Conservation (phyloP, 495 filamentous ascomycete genomes). For the Thermothielavioides terrestris region DNA sequence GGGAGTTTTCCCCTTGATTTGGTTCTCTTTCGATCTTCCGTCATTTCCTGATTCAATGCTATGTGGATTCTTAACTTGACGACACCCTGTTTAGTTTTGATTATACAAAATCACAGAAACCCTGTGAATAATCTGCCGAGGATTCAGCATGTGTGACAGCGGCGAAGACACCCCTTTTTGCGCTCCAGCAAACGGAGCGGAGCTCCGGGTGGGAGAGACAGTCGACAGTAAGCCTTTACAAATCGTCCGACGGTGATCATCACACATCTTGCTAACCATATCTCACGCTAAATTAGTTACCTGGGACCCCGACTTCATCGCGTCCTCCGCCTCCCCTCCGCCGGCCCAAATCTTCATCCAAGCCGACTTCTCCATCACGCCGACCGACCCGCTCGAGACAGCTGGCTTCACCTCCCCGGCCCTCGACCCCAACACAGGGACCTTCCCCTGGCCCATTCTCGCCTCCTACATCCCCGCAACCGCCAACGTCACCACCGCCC, state of each 20-base stretch:
- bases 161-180: conserved; percentile 9
- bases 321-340: not conserved
- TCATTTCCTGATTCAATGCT: no score
- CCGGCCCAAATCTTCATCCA: conserved; percentile 11
- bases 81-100: no score
- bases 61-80: no score
- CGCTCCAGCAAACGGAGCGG: conserved; percentile 2
- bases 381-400: not conserved
- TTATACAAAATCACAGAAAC: no score
- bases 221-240: conserved; percentile 6
- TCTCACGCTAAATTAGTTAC: no score
- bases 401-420: conserved; percentile 15
- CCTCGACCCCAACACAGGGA: conserved; percentile 10
- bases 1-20: no score
- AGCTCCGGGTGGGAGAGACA: conserved; percentile 6
- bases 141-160: conserved; percentile 9
- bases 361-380: conserved; percentile 13
- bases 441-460: conserved; percentile 14
- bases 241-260: no score
- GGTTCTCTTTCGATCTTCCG: no score
- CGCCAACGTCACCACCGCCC: not conserved
- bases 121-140: no score
- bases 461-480: conserved; percentile 6
- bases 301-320: conserved; percentile 17
- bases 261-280: not conserved